Evolutionary conservation across 768 basidiomycete genomes (phyloP), one percentile per base, ranked within the genome.

Genomic region (Leccinum incarnatum): DNA sequence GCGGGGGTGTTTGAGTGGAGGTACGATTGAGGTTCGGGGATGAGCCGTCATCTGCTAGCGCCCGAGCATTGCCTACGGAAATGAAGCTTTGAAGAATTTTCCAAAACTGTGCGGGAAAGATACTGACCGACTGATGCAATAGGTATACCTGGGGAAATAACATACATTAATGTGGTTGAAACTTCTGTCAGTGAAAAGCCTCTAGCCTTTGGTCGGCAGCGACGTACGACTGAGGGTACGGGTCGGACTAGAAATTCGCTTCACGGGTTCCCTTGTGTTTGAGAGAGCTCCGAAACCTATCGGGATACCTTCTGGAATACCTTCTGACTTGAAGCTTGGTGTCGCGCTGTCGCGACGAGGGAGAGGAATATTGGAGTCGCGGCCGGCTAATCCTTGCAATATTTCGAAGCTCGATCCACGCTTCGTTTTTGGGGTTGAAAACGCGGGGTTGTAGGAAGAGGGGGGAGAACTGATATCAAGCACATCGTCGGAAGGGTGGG

Each of bases 191-290:
- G 58, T 58, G 69, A 57, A 63, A 62, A 53, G 62, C 51, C 25
- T 60, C 55, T 59, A 65, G 60, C 63, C 47, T 62, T 68, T 51
- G 66, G 8, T 15, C 46, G 63, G 51, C 62, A 60, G 56, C 51
- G 55, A 85, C 90, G 68, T 78, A 91, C 91, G 87, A 76, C 89
- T 91, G 40, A 91, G 76, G 50, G 88, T 88, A 37, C 90, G 79
- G 7, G 88, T 91, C 55, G 91, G 91, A 68, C 89, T 92, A 6
- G 83, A 78, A 36, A 76, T 70, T 34, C 89, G 82, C 70, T 83
- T 86, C 66, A 77, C 65, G 25, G 69, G 57, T 6, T 71, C 69
- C 49, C 74, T 74, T 51, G 73, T 78, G 12, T 75, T 72, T 23
- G 80, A 67, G 42, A 74, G 67, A 27, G 68, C 67, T 11, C 74